Evolutionary conservation across 129 eudicot species (phyloP), one percentile per base, ranked within the genome.

Genomic region (Logfia minima): DNA sequence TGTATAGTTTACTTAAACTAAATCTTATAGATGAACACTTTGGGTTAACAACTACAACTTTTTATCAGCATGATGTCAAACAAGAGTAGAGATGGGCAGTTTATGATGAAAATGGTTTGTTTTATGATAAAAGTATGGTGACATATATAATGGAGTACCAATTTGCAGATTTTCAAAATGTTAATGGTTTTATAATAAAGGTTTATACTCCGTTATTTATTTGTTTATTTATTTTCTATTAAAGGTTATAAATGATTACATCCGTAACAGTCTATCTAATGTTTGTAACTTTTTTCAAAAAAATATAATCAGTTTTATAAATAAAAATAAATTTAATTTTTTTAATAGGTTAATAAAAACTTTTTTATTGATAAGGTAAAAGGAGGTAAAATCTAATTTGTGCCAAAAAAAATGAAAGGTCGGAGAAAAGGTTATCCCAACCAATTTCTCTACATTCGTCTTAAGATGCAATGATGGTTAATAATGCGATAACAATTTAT

Each of bases 401-500:
- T 61, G 7, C 6, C 31, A 28, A 7, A 61, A 24, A 24, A 24
- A 24, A n/a, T n/a, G n/a, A 24, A 61, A 8, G 35, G 35, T 1
- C 18, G 5, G 60, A 16, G n/a, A 63, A 63, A 63, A 63, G 18
- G 68, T 18, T 17, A n/a, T 31, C 52, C 48, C 48, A 37, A 66
- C 23, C 19, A 66, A 35, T 19, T 19, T 18, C 26, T 55, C 22
- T 31, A 72, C 16, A n/a, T 18, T 31, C 31, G 8, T 53, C 52
- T 32, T 29, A 72, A 55, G 51, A 72, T 72, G 66, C 76, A 72
- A 71, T 72, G 77, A 72, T 72, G 32, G 62, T 35, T 55, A 48
- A 23, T 72, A 52, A 23, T 16, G 60, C 28, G 74, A 18, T 32
- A 32, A 53, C 41, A 61, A 53, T 59, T 34, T 59, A 3, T 37